Percentiles rank a stretch among this genome's conserved stretches.
Conservation (phyloP, 1,284 basidiomycete species). For the Irpex sp. region DNA sequence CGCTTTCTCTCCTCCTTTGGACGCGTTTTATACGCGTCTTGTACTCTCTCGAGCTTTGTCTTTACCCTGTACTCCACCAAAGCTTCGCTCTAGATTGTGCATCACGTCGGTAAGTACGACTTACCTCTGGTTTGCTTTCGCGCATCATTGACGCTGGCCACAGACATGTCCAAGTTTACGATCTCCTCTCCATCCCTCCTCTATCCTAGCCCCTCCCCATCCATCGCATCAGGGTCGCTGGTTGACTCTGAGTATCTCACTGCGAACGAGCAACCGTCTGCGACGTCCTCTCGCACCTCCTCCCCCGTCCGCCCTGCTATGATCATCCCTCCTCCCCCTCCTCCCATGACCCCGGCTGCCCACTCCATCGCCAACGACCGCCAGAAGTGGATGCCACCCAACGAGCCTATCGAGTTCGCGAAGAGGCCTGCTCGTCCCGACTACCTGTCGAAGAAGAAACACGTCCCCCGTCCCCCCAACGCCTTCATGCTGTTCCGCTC, state of each 20-base stretch:
- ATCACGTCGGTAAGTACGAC: background rate
- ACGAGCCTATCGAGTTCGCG: background rate
- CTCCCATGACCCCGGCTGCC: background rate
- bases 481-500: constrained; percentile 84
- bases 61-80: background rate
- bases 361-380: background rate
- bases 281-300: background rate
- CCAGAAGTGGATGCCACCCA: constrained; percentile 3
- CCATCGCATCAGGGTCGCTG: background rate
- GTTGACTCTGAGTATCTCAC: constrained; percentile 1
- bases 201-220: background rate
- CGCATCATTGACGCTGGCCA: background rate
- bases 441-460: constrained; percentile 22
- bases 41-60: background rate
- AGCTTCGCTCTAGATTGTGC: background rate
- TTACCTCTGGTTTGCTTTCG: background rate
- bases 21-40: background rate
- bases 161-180: background rate
- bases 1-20: background rate
- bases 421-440: constrained; percentile 6
- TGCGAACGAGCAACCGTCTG: background rate
- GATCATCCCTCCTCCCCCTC: background rate
- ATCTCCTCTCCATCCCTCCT: background rate
- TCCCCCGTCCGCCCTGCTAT: background rate
- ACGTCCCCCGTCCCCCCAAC: constrained; percentile 74